Conservation (phyloP, 1,284 basidiomycete species). For the Microbotryum lychnidis-dioicae region DNA sequence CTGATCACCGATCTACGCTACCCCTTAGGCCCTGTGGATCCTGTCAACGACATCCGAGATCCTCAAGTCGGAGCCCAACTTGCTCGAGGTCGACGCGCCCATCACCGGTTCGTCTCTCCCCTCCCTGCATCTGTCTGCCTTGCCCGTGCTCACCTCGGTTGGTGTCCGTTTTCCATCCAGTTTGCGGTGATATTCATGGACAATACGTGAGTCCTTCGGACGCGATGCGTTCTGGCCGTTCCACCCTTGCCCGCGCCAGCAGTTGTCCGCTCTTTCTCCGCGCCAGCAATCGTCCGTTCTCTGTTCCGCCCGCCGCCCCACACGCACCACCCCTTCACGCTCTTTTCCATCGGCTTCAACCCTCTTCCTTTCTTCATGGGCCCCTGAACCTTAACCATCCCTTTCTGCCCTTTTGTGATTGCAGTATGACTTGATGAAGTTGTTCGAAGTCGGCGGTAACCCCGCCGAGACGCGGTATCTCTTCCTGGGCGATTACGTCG, state of each 20-base stretch:
- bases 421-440: constrained; percentile 94
- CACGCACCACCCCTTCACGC: neutral
- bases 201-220: constrained; percentile 65
- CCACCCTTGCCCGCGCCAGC: too few relatives aligned
- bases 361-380: too few relatives aligned
- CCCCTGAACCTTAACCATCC: too few relatives aligned
- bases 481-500: constrained; percentile 97
- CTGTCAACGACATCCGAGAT: constrained; percentile 66
- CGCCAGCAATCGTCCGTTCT: too few relatives aligned
- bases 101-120: constrained; percentile 66
- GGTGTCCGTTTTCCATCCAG: constrained; percentile 41
- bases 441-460: constrained; percentile 92
- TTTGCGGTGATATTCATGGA: constrained; percentile 94
- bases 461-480: constrained; percentile 86
- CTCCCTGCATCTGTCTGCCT: neutral
- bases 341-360: constrained; percentile 8
- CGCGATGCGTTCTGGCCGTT: too few relatives aligned
- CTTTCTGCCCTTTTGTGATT: neutral
- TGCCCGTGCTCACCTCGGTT: neutral
- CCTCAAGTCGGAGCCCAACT: constrained; percentile 71
- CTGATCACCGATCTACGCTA: neutral
- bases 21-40: constrained; percentile 69
- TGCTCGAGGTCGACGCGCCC: constrained; percentile 85
- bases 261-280: too few relatives aligned
- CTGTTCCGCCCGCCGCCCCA: neutral